Evolutionary conservation across 345 rosid species (phyloP).

Genomic region (Schrenkiella parvula): DNA sequence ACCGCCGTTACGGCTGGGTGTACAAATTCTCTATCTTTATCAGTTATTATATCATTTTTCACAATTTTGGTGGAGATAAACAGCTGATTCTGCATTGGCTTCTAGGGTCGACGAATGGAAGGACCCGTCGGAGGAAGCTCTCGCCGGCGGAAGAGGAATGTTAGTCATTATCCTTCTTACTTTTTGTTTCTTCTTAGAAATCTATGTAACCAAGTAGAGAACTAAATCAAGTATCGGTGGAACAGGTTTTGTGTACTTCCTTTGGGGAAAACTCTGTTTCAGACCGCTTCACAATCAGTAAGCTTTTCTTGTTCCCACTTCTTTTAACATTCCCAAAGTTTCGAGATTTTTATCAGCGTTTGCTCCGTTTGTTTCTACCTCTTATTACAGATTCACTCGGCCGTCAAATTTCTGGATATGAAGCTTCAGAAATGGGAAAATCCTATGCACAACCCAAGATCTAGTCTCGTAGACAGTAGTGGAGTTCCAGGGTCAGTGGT

Average conservation of each 20-base stretch:
- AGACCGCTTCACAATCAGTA: slow-evolving; percentile 51
- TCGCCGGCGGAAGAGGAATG: slow-evolving; percentile 78
- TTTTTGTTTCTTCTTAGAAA: not conserved
- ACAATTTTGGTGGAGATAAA: not conserved
- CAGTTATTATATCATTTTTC: not conserved
- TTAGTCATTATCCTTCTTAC: slow-evolving; percentile 6
- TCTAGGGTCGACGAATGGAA: slow-evolving; percentile 63
- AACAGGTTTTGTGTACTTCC: slow-evolving; percentile 70
- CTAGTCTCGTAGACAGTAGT: not conserved
- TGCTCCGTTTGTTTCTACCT: not conserved
- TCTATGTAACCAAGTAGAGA: not conserved
- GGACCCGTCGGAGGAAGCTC: slow-evolving; percentile 69
- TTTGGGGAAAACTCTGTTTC: slow-evolving; percentile 40
- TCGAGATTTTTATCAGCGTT: not conserved
- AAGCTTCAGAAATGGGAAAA: slow-evolving; percentile 12
- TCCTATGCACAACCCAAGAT: slow-evolving; percentile 7
- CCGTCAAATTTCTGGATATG: slow-evolving; percentile 8
- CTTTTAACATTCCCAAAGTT: not conserved
- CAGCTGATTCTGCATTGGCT: not conserved
- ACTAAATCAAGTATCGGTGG: not conserved
- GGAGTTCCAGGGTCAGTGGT: not conserved
- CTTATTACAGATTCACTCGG: slow-evolving; percentile 18
- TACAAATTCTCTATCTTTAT: slow-evolving; percentile 20
- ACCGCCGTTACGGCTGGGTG: slow-evolving; percentile 85
- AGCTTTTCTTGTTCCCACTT: slow-evolving; percentile 1